Base-by-base conservation (phyloP, 176 grass and related monocot genomes). In the Themeda triandra region DNA sequence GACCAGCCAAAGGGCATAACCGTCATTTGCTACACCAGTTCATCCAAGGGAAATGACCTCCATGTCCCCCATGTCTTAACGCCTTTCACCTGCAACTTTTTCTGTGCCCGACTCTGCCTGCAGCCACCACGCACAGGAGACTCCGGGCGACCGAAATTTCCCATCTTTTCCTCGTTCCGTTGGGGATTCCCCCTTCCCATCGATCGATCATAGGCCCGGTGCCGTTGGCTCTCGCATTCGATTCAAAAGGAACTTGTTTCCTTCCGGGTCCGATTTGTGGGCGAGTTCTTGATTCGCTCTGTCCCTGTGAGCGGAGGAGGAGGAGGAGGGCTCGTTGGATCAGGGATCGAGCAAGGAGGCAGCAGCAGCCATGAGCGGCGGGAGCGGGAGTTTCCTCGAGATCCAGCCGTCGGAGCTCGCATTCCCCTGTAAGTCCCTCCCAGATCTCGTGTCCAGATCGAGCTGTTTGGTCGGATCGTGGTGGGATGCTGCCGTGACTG, bases 381-480 rank as follows among this genome's bases (percentile, higher is more conserved):
- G 81, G 60, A 83, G 65, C 63, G 88, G 46, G 84, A 85, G 58
- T 76, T 84, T 94, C 53, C 93, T 99, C 73, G 91, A 99, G 80
- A 94, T 99, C 93, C 91, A 92, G 67, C 96, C 96, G 6, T 87
- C 77, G 23, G 93, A 96, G 91, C 91, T 99, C 30, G 78, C 87
- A 86, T 99, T 99, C 51, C 91, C 80, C 11, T 99, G 96, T 99
- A 91, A 96, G 93, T n/a, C 78, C 17, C 69, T 53, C 25, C 45
- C 65, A 78, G 72, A 89, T 84, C 85, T 77, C 66, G 80, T 63
- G 6, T 70, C 67, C 23, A 56, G 79, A 73, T 83, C 48, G 45
- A 78, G 46, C 39, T n/a, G n/a, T n/a, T 41, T 67, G 64, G 56
- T 70, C 23, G 62, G 25, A 49, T 42, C 71, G 14, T 69, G 37